Base-by-base conservation (phyloP, 257 asterid species). In the Solanum sparsipilum region DNA sequence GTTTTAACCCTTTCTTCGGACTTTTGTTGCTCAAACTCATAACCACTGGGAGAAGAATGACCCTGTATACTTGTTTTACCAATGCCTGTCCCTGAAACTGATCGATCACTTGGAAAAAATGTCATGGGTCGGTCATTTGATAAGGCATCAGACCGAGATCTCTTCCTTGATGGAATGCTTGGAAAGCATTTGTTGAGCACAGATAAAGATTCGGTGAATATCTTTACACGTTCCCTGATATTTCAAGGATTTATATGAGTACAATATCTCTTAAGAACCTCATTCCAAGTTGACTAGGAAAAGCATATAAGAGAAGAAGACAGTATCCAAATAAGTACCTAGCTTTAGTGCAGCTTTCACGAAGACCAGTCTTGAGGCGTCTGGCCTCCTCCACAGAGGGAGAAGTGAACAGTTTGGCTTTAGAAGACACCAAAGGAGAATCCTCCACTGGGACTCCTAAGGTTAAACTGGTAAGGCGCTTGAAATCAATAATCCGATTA, bases 141-240 rank as follows among this genome's bases (percentile, higher is more conserved):
- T 87, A 95, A 88, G 87, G 94, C 89, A 90, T 94, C 99, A 79
- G 94, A 87, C 86, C 98, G 96, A 71, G 98, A 96, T 92, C 98
- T 93, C 93, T 94, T 96, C 94, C 93, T 92, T 89, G 95, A 94
- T 27, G 98, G 96, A 81, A 93, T 89, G 87, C 94, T 86, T 4
- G 99, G 98, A 93, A 96, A 95, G 87, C 95, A 94, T 88, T 96
- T 95, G 93, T 94, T 93, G 93, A 95, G 85, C 88, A 93, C 96
- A 84, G 99, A 95, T 87, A 93, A 91, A 89, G 98, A 94, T 91
- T 94, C 98, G 84, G 89, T 94, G 92, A 96, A 91, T 90, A 92
- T 92, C 96, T 94, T 95, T 90, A 91, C 93, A 13, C 99, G 99
- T 90, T 95, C 98, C 98, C 99, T 96, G 91, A 78, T 86, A 92